phyloP scores from a whole-genome alignment of 352 stramenopile genomes.

The Sclerospora graminicola region DNA sequence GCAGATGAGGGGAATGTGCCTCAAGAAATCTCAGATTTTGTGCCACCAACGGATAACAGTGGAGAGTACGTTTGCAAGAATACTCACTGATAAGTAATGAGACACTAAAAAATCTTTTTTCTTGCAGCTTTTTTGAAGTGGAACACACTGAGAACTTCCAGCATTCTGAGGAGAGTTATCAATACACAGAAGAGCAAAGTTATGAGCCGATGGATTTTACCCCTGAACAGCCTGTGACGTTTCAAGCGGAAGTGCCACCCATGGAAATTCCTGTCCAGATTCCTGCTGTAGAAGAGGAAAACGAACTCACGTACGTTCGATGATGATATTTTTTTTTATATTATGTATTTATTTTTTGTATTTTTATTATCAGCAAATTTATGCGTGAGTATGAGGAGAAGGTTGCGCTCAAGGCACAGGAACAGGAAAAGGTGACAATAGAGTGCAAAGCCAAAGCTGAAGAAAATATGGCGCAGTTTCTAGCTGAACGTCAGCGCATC shows the following conservation, averaged over 20 bases:
- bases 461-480: constrained; percentile 70
- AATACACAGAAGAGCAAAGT: constrained; percentile 12
- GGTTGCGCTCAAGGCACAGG: constrained; percentile 49
- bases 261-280: constrained; percentile 24
- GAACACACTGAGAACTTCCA: constrained; percentile 25
- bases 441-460: constrained; percentile 63
- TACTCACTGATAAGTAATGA: background rate
- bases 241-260: background rate
- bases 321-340: background rate
- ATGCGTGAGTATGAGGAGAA: constrained; percentile 62
- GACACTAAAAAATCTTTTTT: background rate
- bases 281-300: constrained; percentile 50
- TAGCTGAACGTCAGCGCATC: constrained; percentile 70
- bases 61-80: constrained; percentile 32
- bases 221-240: background rate
- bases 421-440: constrained; percentile 66
- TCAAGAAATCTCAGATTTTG: constrained; percentile 49
- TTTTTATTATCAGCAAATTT: constrained; percentile 70
- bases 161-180: constrained; percentile 2
- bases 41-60: constrained; percentile 32
- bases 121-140: constrained; percentile 53
- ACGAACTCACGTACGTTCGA: constrained; percentile 56
- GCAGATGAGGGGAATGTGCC: constrained; percentile 17
- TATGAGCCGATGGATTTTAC: constrained; percentile 19
- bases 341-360: too few relatives aligned